A percentile compares a stretch with the other conserved stretches of the same genome.
These are phyloP conservation scores for Penicillium italicum DNA, from an alignment of 2,329 filamentous ascomycete species.

Conservation along the genomic window DNA sequence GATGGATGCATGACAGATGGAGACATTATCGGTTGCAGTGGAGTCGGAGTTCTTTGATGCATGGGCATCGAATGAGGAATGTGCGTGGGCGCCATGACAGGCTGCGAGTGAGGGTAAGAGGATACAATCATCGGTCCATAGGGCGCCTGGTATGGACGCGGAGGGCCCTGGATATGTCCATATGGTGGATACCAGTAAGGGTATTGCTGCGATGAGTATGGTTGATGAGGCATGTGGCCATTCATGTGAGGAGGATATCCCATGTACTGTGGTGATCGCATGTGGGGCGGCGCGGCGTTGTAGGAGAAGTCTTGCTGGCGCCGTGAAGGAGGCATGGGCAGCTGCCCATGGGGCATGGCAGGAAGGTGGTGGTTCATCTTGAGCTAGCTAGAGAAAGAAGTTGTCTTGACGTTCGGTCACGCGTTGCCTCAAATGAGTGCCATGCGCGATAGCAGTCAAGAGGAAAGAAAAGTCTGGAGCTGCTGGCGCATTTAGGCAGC, in stretches of 20 bases:
- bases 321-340: slow-evolving; percentile 49
- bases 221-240: slow-evolving; percentile 48
- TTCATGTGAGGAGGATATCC: slow-evolving; percentile 55
- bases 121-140: slow-evolving; percentile 45
- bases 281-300: slow-evolving; percentile 46
- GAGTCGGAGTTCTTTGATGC: slow-evolving; percentile 38
- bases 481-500: slow-evolving; percentile 32
- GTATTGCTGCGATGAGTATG: slow-evolving; percentile 45
- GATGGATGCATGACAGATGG: slow-evolving; percentile 29
- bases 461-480: slow-evolving; percentile 18
- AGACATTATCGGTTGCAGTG: slow-evolving; percentile 37
- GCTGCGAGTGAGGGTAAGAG: slow-evolving; percentile 43
- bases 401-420: slow-evolving; percentile 39
- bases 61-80: slow-evolving; percentile 36
- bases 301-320: slow-evolving; percentile 48
- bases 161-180: slow-evolving; percentile 41
- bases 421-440: slow-evolving; percentile 40
- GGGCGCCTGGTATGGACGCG: slow-evolving; percentile 38
- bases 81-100: slow-evolving; percentile 38
- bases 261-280: slow-evolving; percentile 60
- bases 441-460: slow-evolving; percentile 34
- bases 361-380: slow-evolving; percentile 47
- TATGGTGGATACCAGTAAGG: slow-evolving; percentile 46
- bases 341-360: slow-evolving; percentile 48
- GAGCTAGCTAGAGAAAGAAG: slow-evolving; percentile 29